Conservation (phyloP, 2,329 filamentous ascomycete species). For the Aspergillus calidoustus region DNA sequence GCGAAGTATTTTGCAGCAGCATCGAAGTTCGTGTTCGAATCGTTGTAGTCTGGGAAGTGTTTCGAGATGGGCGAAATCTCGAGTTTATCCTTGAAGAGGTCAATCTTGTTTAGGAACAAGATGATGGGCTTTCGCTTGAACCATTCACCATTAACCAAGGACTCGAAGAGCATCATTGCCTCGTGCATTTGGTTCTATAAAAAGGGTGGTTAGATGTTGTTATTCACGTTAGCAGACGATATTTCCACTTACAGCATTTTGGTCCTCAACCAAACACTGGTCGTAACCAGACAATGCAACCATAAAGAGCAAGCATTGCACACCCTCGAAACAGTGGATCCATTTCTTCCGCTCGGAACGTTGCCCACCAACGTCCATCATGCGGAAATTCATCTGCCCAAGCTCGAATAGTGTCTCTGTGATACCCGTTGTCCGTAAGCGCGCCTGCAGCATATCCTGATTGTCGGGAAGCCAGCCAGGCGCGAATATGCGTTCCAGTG, state of each 20-base stretch:
- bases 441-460: slow-evolving; percentile 89
- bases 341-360: slow-evolving; percentile 94
- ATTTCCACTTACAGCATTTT: slow-evolving; percentile 77
- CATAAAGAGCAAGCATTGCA: slow-evolving; percentile 88
- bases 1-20: slow-evolving; percentile 80
- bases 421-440: slow-evolving; percentile 91
- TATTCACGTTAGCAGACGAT: neutral
- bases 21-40: slow-evolving; percentile 72
- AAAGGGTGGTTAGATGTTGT: slow-evolving; percentile 20
- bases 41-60: slow-evolving; percentile 79
- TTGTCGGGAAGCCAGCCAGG: slow-evolving; percentile 85
- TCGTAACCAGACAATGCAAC: slow-evolving; percentile 97
- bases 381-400: slow-evolving; percentile 89
- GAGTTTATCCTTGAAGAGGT: slow-evolving; percentile 80
- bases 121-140: slow-evolving; percentile 82
- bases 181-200: slow-evolving; percentile 87
- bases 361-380: slow-evolving; percentile 95
- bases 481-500: slow-evolving; percentile 74
- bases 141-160: slow-evolving; percentile 84
- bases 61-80: slow-evolving; percentile 70
- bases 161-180: slow-evolving; percentile 84
- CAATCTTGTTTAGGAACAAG: slow-evolving; percentile 86
- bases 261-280: slow-evolving; percentile 93
- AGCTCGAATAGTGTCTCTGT: slow-evolving; percentile 94
- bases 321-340: slow-evolving; percentile 96